Conservation (phyloP, 495 filamentous ascomycete species). For the Thermothielavioides terrestris region DNA sequence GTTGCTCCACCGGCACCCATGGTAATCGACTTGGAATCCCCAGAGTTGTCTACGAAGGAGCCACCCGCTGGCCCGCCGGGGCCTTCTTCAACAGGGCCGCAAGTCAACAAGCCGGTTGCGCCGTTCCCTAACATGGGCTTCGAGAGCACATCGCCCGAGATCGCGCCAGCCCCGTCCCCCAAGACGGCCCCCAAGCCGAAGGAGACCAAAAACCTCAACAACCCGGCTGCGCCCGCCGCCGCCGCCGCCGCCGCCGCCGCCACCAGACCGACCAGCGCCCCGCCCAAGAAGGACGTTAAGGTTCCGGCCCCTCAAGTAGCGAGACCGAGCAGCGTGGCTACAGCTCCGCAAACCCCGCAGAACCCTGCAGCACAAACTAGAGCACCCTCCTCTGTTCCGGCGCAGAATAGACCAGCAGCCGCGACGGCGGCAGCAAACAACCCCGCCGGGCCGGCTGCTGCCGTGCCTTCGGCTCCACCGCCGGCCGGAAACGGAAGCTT, state of each 20-base stretch:
- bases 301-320: conserved; percentile 27
- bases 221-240: conserved; percentile 8
- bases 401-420: conserved; percentile 2
- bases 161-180: conserved; percentile 14
- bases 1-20: conserved; percentile 34
- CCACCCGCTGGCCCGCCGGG: conserved; percentile 12
- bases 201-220: conserved; percentile 16
- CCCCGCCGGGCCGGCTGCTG: not conserved
- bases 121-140: conserved; percentile 44
- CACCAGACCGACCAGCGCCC: conserved; percentile 12
- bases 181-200: conserved; percentile 13
- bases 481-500: conserved; percentile 15
- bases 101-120: conserved; percentile 33
- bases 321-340: conserved; percentile 10
- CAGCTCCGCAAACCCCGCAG: conserved; percentile 1
- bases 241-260: conserved; percentile 10
- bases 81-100: conserved; percentile 16
- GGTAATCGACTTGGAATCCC: conserved; percentile 20
- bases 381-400: conserved; percentile 10
- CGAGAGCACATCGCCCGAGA: conserved; percentile 21
- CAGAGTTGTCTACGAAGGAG: conserved; percentile 8
- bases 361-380: conserved; percentile 1
- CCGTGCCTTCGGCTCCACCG: conserved; percentile 7
- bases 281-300: conserved; percentile 30
- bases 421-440: conserved; percentile 1